Evolutionary conservation across 1,284 basidiomycete genomes (phyloP).

Genomic region (Porphyrellus sp.): DNA sequence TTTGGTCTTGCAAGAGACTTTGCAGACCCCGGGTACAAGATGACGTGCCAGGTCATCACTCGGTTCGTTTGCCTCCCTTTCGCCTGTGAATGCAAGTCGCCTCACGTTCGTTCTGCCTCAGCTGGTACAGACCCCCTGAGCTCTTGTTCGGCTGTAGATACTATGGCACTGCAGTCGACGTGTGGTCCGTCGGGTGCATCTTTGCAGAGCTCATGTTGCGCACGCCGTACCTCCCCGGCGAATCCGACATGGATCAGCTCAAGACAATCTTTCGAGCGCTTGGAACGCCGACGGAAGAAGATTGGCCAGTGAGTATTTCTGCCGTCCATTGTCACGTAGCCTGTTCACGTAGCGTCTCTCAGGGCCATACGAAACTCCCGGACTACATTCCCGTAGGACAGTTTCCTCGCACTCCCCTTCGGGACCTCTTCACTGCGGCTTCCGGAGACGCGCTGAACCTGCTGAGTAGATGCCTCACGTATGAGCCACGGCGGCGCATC

Average conservation of each 20-base stretch:
- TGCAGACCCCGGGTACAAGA: constrained; percentile 88
- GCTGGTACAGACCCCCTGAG: constrained; percentile 98
- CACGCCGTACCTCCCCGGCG: constrained; percentile 90
- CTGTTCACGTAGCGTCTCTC: too few species aligned
- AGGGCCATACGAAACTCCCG: constrained; percentile 89
- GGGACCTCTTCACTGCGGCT: constrained; percentile 88
- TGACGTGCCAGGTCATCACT: constrained; percentile 99
- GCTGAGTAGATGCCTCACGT: constrained; percentile 74
- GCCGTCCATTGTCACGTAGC: background rate
- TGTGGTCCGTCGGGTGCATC: constrained; percentile 95
- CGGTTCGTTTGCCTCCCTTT: constrained; percentile 48
- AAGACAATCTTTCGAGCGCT: constrained; percentile 93
- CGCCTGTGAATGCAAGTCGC: background rate
- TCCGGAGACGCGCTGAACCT: constrained; percentile 86
- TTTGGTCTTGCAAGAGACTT: constrained; percentile 98
- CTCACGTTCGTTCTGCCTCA: constrained; percentile 34
- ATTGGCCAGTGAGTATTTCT: constrained; percentile 78
- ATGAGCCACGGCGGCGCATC: constrained; percentile 84
- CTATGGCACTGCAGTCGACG: constrained; percentile 86
- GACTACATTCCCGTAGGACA: constrained; percentile 83
- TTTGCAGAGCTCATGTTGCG: constrained; percentile 95
- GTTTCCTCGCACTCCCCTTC: constrained; percentile 78
- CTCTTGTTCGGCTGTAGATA: constrained; percentile 85
- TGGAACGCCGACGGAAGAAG: constrained; percentile 92
- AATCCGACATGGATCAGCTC: constrained; percentile 94